Evolutionary conservation across 257 asterid genomes (phyloP), one percentile per base, ranked within the genome.

Genomic region (Buddleja alternifolia): DNA sequence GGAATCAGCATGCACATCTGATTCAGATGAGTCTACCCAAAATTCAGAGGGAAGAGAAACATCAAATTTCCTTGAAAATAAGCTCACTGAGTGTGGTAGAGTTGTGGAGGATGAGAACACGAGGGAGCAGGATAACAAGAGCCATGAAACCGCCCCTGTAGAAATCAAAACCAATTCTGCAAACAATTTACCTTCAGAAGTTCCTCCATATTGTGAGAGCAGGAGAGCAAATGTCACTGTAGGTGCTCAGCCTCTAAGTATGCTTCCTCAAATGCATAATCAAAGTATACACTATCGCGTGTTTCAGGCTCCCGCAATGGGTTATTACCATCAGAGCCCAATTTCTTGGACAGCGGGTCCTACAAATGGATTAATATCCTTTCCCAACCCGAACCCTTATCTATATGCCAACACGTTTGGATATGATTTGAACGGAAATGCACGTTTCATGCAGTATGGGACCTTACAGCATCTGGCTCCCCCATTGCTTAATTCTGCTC

Each of bases 1-100:
- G 19, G 93, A 84, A 72, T 80, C 83, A 59, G 70, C 83, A 36
- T 70, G 84, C 10, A 78, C 79, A 42, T 84, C 90, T 8, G 90
- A 86, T 73, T 76, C 90, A 4, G 90, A 86, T 55, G 88, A 86
- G 60, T 73, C 82, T 60, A 79, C 80, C 73, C 83, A 74, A 72
- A 80, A 73, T 69, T 82, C 85, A 17, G 90, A 86, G 71, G 81
- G 73, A 68, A 76, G 82, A 78, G 88, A 68, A 64, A 59, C 74
- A 48, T 72, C 85, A 7, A 72, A 65, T 62, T 68, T 73, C 76
- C 57, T 19, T 39, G 78, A 69, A 75, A 75, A 50, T 73, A 76
- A 60, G 44, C 67, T 63, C 60, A 42, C 71, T 65, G 80, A 60
- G 36, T 37, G 65, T 36, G 75, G 46, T 10, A 73, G 59, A 29